Evolutionary conservation across 2,329 filamentous ascomycete species (phyloP).

Genomic region (Stemphylium beticola): DNA sequence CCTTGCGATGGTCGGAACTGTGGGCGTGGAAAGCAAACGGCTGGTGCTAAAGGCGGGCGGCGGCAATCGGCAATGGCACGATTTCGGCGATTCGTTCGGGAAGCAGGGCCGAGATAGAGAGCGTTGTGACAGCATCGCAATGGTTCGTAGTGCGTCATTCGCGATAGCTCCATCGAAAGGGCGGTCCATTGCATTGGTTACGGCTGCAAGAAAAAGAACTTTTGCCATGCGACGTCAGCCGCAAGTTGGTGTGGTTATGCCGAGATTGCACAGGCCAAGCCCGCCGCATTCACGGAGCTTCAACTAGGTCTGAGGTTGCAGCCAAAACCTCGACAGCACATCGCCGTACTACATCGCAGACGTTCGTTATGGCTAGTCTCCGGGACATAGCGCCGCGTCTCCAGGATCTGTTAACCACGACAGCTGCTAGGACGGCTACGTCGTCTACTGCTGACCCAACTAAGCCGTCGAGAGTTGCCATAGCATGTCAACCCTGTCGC

Average conservation of each 20-base stretch:
- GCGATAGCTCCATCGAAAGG: too few relatives aligned
- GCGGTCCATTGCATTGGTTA: too few relatives aligned
- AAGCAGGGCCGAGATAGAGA: too few relatives aligned
- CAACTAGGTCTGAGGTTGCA: background rate
- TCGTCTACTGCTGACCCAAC: background rate
- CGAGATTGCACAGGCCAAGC: background rate
- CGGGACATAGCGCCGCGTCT: conserved; percentile 10
- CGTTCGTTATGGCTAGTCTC: conserved; percentile 1
- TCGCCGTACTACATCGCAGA: background rate
- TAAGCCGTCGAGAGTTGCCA: conserved; percentile 2
- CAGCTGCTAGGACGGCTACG: background rate
- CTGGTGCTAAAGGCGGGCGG: too few relatives aligned
- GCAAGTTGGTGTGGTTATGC: background rate
- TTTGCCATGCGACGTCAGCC: too few relatives aligned
- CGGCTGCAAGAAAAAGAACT: too few relatives aligned
- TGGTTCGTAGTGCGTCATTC: too few relatives aligned
- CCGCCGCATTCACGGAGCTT: background rate
- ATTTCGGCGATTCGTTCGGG: too few relatives aligned
- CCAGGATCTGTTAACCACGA: background rate
- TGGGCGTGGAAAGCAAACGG: too few relatives aligned
- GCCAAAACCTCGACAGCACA: background rate
- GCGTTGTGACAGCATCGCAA: too few relatives aligned
- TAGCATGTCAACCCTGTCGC: conserved; percentile 11
- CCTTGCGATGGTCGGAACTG: too few relatives aligned
- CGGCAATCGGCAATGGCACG: too few relatives aligned